Percentiles rank a stretch among this genome's conserved stretches.
These are phyloP conservation scores for Akanthomyces uredinophilus DNA, from an alignment of 2,329 filamentous ascomycete species.

Conservation along the genomic window DNA sequence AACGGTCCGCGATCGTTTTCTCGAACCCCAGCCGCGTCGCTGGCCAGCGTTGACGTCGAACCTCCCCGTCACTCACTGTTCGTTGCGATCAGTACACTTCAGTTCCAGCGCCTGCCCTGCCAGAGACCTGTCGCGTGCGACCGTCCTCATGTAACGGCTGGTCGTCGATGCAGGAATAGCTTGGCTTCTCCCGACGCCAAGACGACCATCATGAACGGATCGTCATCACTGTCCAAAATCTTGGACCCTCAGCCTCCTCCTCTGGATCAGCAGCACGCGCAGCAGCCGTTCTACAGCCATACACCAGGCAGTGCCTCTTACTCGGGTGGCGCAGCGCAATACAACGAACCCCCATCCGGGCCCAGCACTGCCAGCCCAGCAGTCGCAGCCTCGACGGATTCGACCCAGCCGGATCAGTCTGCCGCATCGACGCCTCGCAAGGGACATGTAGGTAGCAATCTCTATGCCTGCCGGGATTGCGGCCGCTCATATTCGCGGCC, in stretches of 20 bases:
- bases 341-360: neutral
- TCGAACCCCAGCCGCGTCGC: neutral
- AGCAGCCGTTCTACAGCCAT: neutral
- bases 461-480: conserved; percentile 49
- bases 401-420: neutral
- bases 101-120: neutral
- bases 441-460: conserved; percentile 21
- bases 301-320: neutral
- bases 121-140: neutral
- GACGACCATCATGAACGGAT: conserved; percentile 9
- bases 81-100: neutral
- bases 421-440: conserved; percentile 22
- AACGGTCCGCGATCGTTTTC: conserved; percentile 4
- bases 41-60: neutral
- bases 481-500: conserved; percentile 47
- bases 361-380: neutral
- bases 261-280: conserved; percentile 1
- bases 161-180: neutral
- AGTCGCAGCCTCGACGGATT: neutral
- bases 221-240: conserved; percentile 12
- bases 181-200: neutral
- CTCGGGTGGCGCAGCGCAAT: neutral
- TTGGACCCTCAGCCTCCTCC: conserved; percentile 9
- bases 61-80: neutral
- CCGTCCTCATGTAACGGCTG: conserved; percentile 6